Conservation (phyloP, 768 basidiomycete genomes). For the Kwoniella sp. region DNA sequence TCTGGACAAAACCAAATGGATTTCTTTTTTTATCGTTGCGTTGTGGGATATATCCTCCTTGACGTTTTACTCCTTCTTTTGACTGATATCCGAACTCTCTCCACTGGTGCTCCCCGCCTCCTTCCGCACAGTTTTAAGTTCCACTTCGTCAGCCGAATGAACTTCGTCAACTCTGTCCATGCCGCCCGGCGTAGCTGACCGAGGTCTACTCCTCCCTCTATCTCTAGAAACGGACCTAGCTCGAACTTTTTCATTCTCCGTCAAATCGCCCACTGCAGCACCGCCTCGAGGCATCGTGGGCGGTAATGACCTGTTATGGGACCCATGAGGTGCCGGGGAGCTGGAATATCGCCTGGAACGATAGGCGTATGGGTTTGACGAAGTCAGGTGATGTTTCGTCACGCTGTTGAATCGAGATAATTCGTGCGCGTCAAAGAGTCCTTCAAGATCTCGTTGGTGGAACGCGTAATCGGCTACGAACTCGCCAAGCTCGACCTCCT, state of each 20-base stretch:
- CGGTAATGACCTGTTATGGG: conserved; percentile 7
- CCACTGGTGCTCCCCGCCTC: background rate
- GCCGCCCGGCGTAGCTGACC: conserved; percentile 9
- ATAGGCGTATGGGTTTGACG: conserved; percentile 8
- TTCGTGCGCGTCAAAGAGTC: conserved; percentile 32
- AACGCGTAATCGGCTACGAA: conserved; percentile 54
- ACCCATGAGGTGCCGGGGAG: background rate
- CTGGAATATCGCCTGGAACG: conserved; percentile 4
- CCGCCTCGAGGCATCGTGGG: conserved; percentile 23
- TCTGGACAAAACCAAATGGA: no score
- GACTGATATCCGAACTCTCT: background rate
- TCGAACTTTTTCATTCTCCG: conserved; percentile 7
- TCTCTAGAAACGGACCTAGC: conserved; percentile 2
- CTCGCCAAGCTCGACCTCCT: conserved; percentile 53
- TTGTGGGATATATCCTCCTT: no score
- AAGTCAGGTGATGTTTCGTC: conserved; percentile 17
- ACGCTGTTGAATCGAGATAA: conserved; percentile 17
- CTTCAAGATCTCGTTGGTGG: conserved; percentile 53
- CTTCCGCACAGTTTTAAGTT: conserved; percentile 3
- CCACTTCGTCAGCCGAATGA: conserved; percentile 12
- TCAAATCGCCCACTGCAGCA: conserved; percentile 6
- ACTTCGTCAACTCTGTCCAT: conserved; percentile 20
- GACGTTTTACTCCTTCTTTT: background rate
- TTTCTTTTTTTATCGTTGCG: no score
- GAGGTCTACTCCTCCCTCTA: conserved; percentile 4